Base-by-base conservation (phyloP, 208 protist genomes). In the Wallacemonas collosoma region DNA sequence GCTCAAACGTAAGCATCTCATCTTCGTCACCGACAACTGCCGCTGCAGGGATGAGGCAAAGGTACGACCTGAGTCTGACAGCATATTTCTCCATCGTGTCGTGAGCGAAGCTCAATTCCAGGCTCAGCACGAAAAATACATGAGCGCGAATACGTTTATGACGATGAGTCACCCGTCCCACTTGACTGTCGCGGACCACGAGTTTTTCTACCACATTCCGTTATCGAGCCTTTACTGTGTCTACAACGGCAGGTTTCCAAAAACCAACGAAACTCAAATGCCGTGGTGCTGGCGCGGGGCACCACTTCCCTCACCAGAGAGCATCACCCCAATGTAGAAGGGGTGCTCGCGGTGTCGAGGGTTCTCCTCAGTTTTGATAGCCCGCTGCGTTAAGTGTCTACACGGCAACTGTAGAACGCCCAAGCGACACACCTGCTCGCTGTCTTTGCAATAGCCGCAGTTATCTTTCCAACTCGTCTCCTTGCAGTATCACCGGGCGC, bases 11-110 rank as follows among this genome's bases (percentile, higher is more conserved):
- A 35, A 6, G 8, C 56, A 62, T 43, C 56, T 62, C 6, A 62
- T 62, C 38, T 43, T 62, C 5, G 56, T 62, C 8, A 8, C 8
- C 36, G 56, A 62, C 56, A 62, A 62, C 56, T 62, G 56, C 26
- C 56, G 56, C 26, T 15, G 7, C 56, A 43, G 15, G 36, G 56
- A 62, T 41, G 56, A 62, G 45, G 8, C 45, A 50, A 12, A 50
- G 12, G 45, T 12, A 50, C 45, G 12, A 50, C 45, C 26, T 26
- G 26, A 50, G 45, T 12, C 8, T 12, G 6, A 50, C 45, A 12
- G 45, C 45, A 50, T 50, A 50, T 50, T 50, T 50, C 12, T 50
- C 8, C 45, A 50, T 12, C 45, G 45, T 12, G 45, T 12, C 6
- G 1, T 0, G 45, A 50, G 8, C 45, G 12, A 50, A 50, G 8